These are phyloP conservation scores for Candida easanensis DNA, from an alignment of 805 yeast species.

Conservation along the genomic window DNA sequence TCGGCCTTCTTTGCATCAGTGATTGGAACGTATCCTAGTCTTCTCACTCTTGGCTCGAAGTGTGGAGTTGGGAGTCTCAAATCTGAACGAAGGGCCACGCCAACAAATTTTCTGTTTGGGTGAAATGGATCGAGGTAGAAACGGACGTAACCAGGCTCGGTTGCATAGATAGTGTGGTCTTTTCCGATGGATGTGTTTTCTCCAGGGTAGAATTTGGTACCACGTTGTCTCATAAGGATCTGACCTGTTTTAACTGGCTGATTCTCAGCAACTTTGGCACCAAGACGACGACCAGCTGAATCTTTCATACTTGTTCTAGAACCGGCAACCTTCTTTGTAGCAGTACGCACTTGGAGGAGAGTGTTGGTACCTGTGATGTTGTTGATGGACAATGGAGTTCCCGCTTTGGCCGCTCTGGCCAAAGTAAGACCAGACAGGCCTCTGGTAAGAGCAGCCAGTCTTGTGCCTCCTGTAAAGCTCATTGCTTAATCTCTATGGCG, in stretches of 20 bases:
- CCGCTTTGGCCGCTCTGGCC: constrained; percentile 4
- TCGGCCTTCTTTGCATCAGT: constrained; percentile 47
- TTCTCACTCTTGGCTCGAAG: constrained; percentile 81
- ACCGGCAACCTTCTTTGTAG: constrained; percentile 93
- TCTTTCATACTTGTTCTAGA: constrained; percentile 92
- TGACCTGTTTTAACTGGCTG: constrained; percentile 72
- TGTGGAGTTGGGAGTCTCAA: constrained; percentile 80
- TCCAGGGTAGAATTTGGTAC: constrained; percentile 93
- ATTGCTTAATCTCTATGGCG: constrained; percentile 2
- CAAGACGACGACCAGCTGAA: constrained; percentile 92
- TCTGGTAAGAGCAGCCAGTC: constrained; percentile 12
- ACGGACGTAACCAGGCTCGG: constrained; percentile 90
- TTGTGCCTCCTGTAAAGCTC: constrained; percentile 20
- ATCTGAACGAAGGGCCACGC: constrained; percentile 71
- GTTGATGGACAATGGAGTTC: constrained; percentile 8
- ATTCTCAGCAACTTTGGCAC: constrained; percentile 86
- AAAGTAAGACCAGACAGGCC: constrained; percentile 17
- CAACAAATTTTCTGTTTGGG: constrained; percentile 86
- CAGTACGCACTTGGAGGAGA: constrained; percentile 61
- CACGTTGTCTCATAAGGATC: constrained; percentile 90
- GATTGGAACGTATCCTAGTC: constrained; percentile 71
- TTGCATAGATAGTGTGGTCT: constrained; percentile 89
- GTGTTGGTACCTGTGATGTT: constrained; percentile 12
- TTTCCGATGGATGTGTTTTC: constrained; percentile 86
- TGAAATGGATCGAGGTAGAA: constrained; percentile 95